A percentile compares a stretch with the other conserved stretches of the same genome.
These are phyloP conservation scores for Penicillium italicum DNA, from an alignment of 2,329 filamentous ascomycete genomes.

Conservation along the genomic window DNA sequence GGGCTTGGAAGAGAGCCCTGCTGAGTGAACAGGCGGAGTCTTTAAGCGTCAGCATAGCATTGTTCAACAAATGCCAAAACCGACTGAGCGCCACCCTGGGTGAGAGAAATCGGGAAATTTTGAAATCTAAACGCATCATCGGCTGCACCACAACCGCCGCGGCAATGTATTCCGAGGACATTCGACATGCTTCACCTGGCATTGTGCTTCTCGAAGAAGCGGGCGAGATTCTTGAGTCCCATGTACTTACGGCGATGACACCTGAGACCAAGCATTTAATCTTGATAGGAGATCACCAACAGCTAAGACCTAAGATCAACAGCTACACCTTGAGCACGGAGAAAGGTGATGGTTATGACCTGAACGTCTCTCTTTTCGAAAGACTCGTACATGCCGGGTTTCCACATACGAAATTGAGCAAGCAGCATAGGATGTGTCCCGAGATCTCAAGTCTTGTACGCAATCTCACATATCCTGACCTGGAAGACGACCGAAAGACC, in stretches of 20 bases:
- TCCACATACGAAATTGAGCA: conserved; percentile 52
- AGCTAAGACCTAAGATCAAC: conserved; percentile 65
- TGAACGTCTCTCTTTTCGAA: conserved; percentile 68
- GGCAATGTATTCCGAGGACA: conserved; percentile 56
- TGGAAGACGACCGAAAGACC: conserved; percentile 56
- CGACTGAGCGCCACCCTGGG: conserved; percentile 8
- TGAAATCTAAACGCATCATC: conserved; percentile 59
- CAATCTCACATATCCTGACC: conserved; percentile 58
- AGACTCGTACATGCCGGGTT: conserved; percentile 57
- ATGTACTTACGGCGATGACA: conserved; percentile 60
- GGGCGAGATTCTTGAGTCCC: conserved; percentile 67
- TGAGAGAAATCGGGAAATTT: conserved; percentile 27
- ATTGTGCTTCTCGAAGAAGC: conserved; percentile 68
- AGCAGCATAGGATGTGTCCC: conserved; percentile 67
- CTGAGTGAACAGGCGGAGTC: conserved; percentile 49
- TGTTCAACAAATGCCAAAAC: conserved; percentile 14
- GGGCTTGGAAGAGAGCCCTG: conserved; percentile 47
- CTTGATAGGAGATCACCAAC: conserved; percentile 70
- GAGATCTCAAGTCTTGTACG: conserved; percentile 62
- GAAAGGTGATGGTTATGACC: conserved; percentile 61
- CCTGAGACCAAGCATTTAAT: conserved; percentile 59
- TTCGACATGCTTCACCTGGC: conserved; percentile 55
- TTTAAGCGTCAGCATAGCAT: conserved; percentile 11
- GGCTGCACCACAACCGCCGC: conserved; percentile 69
- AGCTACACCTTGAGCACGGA: conserved; percentile 61